Percentiles rank a stretch among this genome's conserved stretches.
Evolutionary conservation across 2,329 filamentous ascomycete genomes (phyloP).

Genomic region (Diaporthe capsici): DNA sequence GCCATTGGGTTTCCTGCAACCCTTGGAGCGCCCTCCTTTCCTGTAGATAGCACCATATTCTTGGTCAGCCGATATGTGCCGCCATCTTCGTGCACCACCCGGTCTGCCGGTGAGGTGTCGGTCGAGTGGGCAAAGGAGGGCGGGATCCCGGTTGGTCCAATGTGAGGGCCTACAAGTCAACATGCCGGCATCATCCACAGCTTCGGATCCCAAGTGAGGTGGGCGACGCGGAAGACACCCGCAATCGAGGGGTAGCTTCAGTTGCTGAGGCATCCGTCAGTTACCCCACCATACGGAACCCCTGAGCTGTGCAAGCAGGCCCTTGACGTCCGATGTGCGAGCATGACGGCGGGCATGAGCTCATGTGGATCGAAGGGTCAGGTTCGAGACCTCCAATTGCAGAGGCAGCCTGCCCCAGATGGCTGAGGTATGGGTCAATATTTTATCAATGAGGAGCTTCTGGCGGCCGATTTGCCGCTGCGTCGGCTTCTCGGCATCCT

Average conservation of each 20-base stretch:
- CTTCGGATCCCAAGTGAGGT: slow-evolving; percentile 18
- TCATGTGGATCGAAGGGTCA: slow-evolving; percentile 28
- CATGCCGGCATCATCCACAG: slow-evolving; percentile 1
- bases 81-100: background rate
- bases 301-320: slow-evolving; percentile 28
- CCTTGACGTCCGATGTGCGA: slow-evolving; percentile 10
- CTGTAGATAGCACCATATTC: slow-evolving; percentile 9
- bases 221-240: slow-evolving; percentile 10
- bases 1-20: slow-evolving; percentile 35
- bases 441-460: slow-evolving; percentile 6
- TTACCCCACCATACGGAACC: slow-evolving; percentile 36
- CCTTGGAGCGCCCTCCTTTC: slow-evolving; percentile 7
- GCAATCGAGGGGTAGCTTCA: slow-evolving; percentile 40
- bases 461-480: background rate
- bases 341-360: slow-evolving; percentile 29
- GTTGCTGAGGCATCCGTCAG: background rate
- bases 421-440: slow-evolving; percentile 15
- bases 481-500: slow-evolving; percentile 20
- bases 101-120: background rate
- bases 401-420: background rate
- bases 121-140: background rate
- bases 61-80: slow-evolving; percentile 1
- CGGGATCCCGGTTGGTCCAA: background rate
- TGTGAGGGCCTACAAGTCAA: background rate
- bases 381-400: slow-evolving; percentile 23